Evolutionary conservation across 1,139 yeast species (phyloP).

Genomic region (Sugiyamaella sp.): DNA sequence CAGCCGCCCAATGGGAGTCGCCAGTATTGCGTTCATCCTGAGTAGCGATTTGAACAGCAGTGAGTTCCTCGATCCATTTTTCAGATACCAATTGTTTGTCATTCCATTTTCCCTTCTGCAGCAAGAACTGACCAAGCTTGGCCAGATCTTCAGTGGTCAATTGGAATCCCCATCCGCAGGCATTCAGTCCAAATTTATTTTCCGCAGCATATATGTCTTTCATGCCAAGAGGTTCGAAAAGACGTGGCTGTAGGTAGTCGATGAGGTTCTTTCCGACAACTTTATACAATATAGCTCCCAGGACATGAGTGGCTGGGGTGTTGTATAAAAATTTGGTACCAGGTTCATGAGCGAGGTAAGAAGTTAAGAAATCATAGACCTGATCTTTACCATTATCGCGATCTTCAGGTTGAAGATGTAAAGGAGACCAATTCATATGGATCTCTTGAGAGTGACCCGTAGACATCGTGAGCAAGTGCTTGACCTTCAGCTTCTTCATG

Average conservation of each 20-base stretch:
- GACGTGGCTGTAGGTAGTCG: slow-evolving; percentile 24
- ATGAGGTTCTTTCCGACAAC: slow-evolving; percentile 22
- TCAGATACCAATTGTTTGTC: slow-evolving; percentile 24
- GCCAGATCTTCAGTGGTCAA: slow-evolving; percentile 23
- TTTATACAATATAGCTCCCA: slow-evolving; percentile 25
- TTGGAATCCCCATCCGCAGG: slow-evolving; percentile 23
- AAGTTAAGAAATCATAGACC: slow-evolving; percentile 22
- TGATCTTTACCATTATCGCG: slow-evolving; percentile 19
- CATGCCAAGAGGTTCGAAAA: slow-evolving; percentile 26
- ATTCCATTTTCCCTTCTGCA: slow-evolving; percentile 24
- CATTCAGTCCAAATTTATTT: slow-evolving; percentile 19
- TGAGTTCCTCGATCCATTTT: slow-evolving; percentile 21
- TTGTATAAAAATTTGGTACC: slow-evolving; percentile 24
- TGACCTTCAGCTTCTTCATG: slow-evolving; percentile 23
- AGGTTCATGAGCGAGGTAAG: slow-evolving; percentile 23
- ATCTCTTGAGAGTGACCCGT: slow-evolving; percentile 22
- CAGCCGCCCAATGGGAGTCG: slow-evolving; percentile 21
- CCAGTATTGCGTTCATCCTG: not conserved
- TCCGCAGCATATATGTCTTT: slow-evolving; percentile 16
- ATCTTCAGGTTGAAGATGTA: slow-evolving; percentile 6
- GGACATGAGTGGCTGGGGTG: slow-evolving; percentile 23
- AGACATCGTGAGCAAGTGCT: slow-evolving; percentile 25
- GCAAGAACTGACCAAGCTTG: slow-evolving; percentile 23
- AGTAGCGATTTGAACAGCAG: slow-evolving; percentile 21
- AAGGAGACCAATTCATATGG: slow-evolving; percentile 16